phyloP scores from a whole-genome alignment of 495 filamentous ascomycete species.

The Copromyces sp. region DNA sequence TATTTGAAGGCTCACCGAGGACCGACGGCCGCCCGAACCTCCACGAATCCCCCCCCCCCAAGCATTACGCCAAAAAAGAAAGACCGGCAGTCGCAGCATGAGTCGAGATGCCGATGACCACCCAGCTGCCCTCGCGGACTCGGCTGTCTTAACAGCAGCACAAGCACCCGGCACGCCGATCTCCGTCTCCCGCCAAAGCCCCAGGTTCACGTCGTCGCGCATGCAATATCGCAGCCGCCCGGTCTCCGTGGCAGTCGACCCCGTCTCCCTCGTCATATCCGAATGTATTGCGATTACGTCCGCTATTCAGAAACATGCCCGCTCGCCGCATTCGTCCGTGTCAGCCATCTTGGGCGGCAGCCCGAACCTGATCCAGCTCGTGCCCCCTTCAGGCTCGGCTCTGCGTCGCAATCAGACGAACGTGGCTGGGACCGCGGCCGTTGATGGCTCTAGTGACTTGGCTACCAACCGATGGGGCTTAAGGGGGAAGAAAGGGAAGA shows the following conservation, averaged over 20 bases:
- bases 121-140: conserved; percentile 26
- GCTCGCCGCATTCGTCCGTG: conserved; percentile 94
- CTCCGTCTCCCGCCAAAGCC: conserved; percentile 8
- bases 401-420: conserved; percentile 25
- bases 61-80: neutral
- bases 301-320: conserved; percentile 94
- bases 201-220: conserved; percentile 22
- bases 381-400: conserved; percentile 27
- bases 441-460: conserved; percentile 29
- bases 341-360: conserved; percentile 86
- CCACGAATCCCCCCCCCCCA: neutral
- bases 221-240: conserved; percentile 41
- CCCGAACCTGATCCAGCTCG: conserved; percentile 42
- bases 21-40: neutral
- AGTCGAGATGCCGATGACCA: conserved; percentile 31
- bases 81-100: conserved; percentile 24
- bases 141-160: conserved; percentile 12
- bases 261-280: conserved; percentile 89
- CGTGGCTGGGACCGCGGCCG: conserved; percentile 9
- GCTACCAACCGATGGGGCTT: conserved; percentile 68
- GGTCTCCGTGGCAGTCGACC: conserved; percentile 77
- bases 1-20: neutral
- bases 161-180: conserved; percentile 10
- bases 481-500: conserved; percentile 93
- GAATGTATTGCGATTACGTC: conserved; percentile 98